phyloP scores from a whole-genome alignment of 2,329 filamentous ascomycete genomes.

The Fusarium domesticum region DNA sequence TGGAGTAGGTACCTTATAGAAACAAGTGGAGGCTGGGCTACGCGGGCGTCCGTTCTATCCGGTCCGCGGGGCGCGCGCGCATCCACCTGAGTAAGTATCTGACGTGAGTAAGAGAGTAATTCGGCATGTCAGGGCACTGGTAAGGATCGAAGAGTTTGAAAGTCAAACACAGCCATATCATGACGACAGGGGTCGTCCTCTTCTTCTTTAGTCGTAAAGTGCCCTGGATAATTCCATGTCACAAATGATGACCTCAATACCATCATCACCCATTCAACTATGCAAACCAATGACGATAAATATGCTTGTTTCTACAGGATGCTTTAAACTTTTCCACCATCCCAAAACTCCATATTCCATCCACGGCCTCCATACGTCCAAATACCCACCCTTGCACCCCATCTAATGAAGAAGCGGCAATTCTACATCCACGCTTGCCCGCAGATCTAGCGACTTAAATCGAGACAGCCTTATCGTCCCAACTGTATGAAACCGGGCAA shows the following conservation, averaged over 20 bases:
- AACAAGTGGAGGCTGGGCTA: too few relatives aligned
- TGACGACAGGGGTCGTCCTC: too few relatives aligned
- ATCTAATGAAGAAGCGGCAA: conserved; percentile 5
- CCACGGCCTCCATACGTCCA: conserved; percentile 11
- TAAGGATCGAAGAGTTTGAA: too few relatives aligned
- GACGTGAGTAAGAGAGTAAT: too few relatives aligned
- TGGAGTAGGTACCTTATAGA: too few relatives aligned
- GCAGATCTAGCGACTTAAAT: conserved; percentile 3
- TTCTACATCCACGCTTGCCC: conserved; percentile 7
- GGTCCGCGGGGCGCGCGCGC: conserved; percentile 19
- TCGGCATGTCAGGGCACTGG: too few relatives aligned
- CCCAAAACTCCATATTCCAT: conserved; percentile 25
- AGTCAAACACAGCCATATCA: too few relatives aligned
- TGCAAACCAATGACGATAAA: conserved; percentile 11
- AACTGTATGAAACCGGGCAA: too few relatives aligned
- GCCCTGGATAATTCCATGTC: too few relatives aligned
- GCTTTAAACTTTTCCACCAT: conserved; percentile 25
- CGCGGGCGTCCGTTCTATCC: conserved; percentile 11
- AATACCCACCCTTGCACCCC: conserved; percentile 4
- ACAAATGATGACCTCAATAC: too few relatives aligned
- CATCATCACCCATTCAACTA: conserved; percentile 4
- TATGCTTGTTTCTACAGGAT: conserved; percentile 25
- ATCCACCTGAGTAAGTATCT: too few relatives aligned
- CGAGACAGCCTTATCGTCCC: neutral
- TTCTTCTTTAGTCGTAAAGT: too few relatives aligned